Conservation (phyloP, 2,329 filamentous ascomycete genomes). For the Epichloe aotearoae region DNA sequence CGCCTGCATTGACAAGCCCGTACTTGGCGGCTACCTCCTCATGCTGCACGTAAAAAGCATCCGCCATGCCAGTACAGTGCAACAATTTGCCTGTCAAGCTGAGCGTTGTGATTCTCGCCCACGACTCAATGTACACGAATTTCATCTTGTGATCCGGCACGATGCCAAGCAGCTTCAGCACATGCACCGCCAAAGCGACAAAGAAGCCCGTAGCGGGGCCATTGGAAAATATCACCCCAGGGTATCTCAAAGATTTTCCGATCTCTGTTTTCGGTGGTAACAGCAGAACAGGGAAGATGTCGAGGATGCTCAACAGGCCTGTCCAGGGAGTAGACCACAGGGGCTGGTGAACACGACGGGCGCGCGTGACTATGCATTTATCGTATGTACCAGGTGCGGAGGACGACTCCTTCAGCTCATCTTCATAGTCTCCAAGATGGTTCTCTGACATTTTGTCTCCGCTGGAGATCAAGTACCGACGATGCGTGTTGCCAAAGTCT, state of each 20-base stretch:
- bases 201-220: constrained; percentile 82
- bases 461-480: constrained; percentile 70
- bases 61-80: constrained; percentile 48
- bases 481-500: constrained; percentile 40
- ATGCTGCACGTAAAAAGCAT: constrained; percentile 76
- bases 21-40: constrained; percentile 41
- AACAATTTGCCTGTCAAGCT: constrained; percentile 78
- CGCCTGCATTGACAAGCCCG: constrained; percentile 23
- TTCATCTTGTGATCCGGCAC: constrained; percentile 45
- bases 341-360: constrained; percentile 70
- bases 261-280: constrained; percentile 15
- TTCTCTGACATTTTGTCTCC: constrained; percentile 57
- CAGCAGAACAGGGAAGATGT: constrained; percentile 44
- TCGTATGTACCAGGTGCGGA: constrained; percentile 39
- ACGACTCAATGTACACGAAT: constrained; percentile 82
- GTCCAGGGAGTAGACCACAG: constrained; percentile 60
- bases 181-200: constrained; percentile 39
- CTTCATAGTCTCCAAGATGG: constrained; percentile 47
- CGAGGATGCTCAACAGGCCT: constrained; percentile 49
- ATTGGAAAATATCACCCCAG: constrained; percentile 72
- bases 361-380: constrained; percentile 58
- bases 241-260: constrained; percentile 30
- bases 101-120: constrained; percentile 70
- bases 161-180: constrained; percentile 32
- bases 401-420: constrained; percentile 16